Percentiles rank a stretch among this genome's conserved stretches.
Conservation (phyloP, 352 stramenopile genomes). For the Elongisporangium prolatum region DNA sequence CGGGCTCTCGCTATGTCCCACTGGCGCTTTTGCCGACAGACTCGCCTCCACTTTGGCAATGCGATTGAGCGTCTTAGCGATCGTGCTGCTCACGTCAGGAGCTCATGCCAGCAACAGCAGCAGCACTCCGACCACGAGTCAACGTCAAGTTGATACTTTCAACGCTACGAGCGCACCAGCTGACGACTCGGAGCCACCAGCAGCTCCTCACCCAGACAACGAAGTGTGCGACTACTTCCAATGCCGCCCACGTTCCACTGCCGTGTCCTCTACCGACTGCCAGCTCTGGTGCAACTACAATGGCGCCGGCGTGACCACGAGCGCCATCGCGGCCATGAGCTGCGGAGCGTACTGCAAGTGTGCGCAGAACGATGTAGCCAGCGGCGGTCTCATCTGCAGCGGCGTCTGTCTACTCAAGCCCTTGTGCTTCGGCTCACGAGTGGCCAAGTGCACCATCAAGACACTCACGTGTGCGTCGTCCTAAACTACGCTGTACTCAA, state of each 20-base stretch:
- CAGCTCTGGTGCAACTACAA: conserved; percentile 11
- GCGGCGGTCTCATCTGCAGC: conserved; percentile 6
- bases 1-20: neutral
- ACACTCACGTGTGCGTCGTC: neutral
- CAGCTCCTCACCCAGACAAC: neutral
- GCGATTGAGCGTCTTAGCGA: neutral
- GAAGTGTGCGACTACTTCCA: conserved; percentile 2
- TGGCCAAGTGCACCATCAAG: neutral
- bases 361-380: neutral
- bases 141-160: neutral
- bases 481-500: neutral
- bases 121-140: neutral
- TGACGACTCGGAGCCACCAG: neutral
- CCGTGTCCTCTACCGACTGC: conserved; percentile 2
- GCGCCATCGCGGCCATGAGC: neutral
- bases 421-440: neutral
- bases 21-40: neutral
- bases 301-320: neutral
- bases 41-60: neutral
- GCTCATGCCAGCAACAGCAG: neutral
- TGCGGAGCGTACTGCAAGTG: conserved; percentile 5
- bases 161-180: neutral
- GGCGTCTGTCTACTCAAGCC: conserved; percentile 4
- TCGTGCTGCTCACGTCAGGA: neutral
- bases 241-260: conserved; percentile 4